Conservation (phyloP, 2,329 filamentous ascomycete species). For the Dothistroma septosporum region DNA sequence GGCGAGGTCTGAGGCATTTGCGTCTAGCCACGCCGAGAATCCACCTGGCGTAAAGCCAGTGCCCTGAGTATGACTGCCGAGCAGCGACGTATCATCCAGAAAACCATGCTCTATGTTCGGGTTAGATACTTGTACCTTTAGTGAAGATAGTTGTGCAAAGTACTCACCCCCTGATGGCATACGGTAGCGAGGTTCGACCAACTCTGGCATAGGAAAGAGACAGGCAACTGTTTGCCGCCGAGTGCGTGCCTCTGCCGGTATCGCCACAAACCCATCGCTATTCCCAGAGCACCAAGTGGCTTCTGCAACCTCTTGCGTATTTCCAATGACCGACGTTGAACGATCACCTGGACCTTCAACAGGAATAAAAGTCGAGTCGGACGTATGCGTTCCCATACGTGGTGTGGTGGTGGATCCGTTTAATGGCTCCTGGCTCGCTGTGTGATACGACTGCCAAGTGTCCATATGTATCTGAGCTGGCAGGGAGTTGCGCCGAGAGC, state of each 20-base stretch:
- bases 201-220: neutral
- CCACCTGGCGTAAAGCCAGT: neutral
- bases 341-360: too few species aligned
- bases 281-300: neutral
- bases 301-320: neutral
- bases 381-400: neutral
- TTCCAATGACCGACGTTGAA: neutral
- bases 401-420: neutral
- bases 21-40: neutral
- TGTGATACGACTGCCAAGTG: neutral
- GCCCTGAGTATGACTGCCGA: neutral
- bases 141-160: neutral
- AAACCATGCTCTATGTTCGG: neutral
- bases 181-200: neutral
- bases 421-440: neutral
- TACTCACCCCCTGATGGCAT: neutral
- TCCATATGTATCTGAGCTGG: neutral
- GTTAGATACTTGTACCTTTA: neutral
- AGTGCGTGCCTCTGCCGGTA: neutral
- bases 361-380: too few species aligned
- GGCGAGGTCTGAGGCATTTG: neutral
- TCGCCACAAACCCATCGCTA: neutral
- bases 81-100: constrained; percentile 9
- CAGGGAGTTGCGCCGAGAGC: neutral
- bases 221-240: constrained; percentile 5